Evolutionary conservation across 352 stramenopile genomes (phyloP).

Genomic region (Pythium guiyangense): DNA sequence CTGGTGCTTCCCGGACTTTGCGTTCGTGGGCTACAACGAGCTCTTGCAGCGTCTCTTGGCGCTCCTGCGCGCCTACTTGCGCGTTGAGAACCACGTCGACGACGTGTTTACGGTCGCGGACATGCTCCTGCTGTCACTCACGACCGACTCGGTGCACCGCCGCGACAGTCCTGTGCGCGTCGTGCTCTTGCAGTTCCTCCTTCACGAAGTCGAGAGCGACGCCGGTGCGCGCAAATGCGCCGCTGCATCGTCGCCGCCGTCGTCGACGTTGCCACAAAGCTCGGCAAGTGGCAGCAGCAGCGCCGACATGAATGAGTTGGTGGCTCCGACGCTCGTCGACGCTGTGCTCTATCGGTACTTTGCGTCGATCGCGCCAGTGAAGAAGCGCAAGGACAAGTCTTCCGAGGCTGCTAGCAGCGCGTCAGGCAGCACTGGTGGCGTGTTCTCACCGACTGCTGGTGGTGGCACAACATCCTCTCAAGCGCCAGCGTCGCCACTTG

Average conservation of each 20-base stretch:
- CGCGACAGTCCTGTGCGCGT: slow-evolving; percentile 28
- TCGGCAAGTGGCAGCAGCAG: background rate
- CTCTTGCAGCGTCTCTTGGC: slow-evolving; percentile 44
- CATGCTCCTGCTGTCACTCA: slow-evolving; percentile 46
- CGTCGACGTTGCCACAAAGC: background rate
- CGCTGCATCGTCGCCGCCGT: background rate
- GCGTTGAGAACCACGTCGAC: slow-evolving; percentile 54
- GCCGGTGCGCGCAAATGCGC: background rate
- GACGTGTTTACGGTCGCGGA: slow-evolving; percentile 41
- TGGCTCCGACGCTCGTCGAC: slow-evolving; percentile 38
- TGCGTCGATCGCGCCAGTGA: background rate
- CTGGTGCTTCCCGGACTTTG: slow-evolving; percentile 53
- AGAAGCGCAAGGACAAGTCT: slow-evolving; percentile 37
- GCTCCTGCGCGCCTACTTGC: slow-evolving; percentile 38
- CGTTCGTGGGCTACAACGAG: slow-evolving; percentile 26
- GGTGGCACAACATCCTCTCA: background rate
- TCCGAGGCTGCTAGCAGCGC: slow-evolving; percentile 9
- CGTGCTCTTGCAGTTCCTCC: slow-evolving; percentile 44
- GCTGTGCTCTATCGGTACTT: slow-evolving; percentile 27
- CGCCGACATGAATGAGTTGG: slow-evolving; percentile 2
- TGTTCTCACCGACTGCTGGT: background rate
- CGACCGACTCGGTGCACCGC: slow-evolving; percentile 22
- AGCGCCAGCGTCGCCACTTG: slow-evolving; percentile 1
- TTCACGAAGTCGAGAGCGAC: slow-evolving; percentile 54
- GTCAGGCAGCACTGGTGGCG: background rate